Percentiles rank a stretch among this genome's conserved stretches.
Conservation (phyloP, 116 monocot genomes). For the Papilionanthe hybrid region DNA sequence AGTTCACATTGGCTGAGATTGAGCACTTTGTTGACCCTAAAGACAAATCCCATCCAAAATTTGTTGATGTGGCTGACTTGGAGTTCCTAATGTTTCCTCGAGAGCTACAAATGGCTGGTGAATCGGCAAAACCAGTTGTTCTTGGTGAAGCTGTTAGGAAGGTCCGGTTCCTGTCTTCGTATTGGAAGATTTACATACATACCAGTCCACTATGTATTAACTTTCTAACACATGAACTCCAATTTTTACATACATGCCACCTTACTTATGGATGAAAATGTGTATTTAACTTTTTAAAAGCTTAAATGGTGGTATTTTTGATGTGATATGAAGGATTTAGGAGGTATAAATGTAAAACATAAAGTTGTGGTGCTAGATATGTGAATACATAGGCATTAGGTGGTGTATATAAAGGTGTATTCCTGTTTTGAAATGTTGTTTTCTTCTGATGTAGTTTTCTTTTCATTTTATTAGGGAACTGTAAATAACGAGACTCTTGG, state of each 20-base stretch:
- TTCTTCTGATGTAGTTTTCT: not conserved
- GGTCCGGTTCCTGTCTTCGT: conserved; percentile 24
- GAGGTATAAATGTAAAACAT: too few species aligned
- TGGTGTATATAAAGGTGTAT: too few species aligned
- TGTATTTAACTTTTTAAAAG: too few species aligned
- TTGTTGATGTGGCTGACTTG: conserved; percentile 63
- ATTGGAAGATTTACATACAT: too few species aligned
- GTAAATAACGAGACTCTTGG: conserved; percentile 91
- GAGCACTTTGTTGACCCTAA: conserved; percentile 97
- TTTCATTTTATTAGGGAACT: conserved; percentile 46
- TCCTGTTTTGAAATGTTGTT: not conserved
- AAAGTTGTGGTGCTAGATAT: too few species aligned
- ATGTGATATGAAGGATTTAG: too few species aligned
- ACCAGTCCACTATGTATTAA: too few species aligned
- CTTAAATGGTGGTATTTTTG: too few species aligned
- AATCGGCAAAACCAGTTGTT: conserved; percentile 45
- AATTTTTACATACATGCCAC: too few species aligned
- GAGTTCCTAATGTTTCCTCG: conserved; percentile 93
- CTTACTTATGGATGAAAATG: too few species aligned
- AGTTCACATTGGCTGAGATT: conserved; percentile 88
- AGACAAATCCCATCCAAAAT: conserved; percentile 91
- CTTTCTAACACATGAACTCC: too few species aligned
- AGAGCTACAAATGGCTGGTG: conserved; percentile 60
- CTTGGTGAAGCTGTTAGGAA: conserved; percentile 74
- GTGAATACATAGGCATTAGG: too few species aligned